phyloP scores from a whole-genome alignment of 495 filamentous ascomycete genomes.

The Aspergillus haitiensis region DNA sequence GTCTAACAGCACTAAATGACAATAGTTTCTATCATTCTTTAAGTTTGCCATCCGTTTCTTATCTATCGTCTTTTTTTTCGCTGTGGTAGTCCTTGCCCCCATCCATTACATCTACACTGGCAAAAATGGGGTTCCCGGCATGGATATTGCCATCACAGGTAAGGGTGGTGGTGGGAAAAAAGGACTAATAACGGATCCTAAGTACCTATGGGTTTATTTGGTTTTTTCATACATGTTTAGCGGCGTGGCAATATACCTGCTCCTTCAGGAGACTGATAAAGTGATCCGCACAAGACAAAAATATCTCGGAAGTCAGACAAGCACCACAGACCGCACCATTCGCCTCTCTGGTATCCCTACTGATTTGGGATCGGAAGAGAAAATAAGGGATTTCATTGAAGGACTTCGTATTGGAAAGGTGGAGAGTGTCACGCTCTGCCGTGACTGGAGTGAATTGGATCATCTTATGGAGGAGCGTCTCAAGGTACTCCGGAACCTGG shows the following conservation, averaged over 20 bases:
- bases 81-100: conserved; percentile 76
- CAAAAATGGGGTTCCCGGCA: conserved; percentile 43
- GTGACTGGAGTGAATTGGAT: conserved; percentile 85
- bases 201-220: conserved; percentile 91
- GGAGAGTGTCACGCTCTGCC: conserved; percentile 81
- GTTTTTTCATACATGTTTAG: conserved; percentile 91
- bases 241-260: conserved; percentile 74
- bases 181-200: conserved; percentile 33
- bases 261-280: conserved; percentile 75
- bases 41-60: conserved; percentile 89
- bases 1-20: conserved; percentile 5
- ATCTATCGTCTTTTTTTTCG: conserved; percentile 72
- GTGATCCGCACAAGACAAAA: conserved; percentile 84
- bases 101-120: conserved; percentile 73
- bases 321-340: conserved; percentile 91
- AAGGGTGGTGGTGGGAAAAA: conserved; percentile 30
- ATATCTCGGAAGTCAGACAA: conserved; percentile 89
- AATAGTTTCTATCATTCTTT: conserved; percentile 87
- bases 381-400: conserved; percentile 85
- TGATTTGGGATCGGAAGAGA: conserved; percentile 75
- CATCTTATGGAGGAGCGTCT: conserved; percentile 67
- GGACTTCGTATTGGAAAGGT: conserved; percentile 89
- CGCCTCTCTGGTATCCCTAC: conserved; percentile 83
- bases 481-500: conserved; percentile 66
- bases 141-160: conserved; percentile 32